These are phyloP conservation scores for Fusarium tanahbumbuense DNA, from an alignment of 2,329 filamentous ascomycete genomes.

Conservation along the genomic window DNA sequence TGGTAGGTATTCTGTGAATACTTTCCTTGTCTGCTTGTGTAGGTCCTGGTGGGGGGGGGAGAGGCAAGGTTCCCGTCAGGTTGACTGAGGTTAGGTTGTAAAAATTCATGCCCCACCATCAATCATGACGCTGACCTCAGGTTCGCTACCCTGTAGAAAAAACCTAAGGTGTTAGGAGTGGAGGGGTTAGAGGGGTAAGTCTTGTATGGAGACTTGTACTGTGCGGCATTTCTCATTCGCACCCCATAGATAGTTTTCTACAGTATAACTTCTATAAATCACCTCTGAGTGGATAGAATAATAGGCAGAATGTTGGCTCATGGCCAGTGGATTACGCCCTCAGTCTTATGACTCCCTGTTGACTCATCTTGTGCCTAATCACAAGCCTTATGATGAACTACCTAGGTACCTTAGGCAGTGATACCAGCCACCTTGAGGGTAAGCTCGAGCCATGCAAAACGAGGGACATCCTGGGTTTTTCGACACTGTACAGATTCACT, in stretches of 20 bases:
- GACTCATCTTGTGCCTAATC: conserved; percentile 2
- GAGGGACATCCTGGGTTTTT: conserved; percentile 18
- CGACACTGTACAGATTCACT: conserved; percentile 42
- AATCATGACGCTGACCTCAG: conserved; percentile 48
- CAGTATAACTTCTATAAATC: background rate
- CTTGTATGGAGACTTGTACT: conserved; percentile 1
- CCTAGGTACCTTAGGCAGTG: conserved; percentile 2
- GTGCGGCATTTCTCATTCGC: conserved; percentile 6
- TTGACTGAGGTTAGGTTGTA: conserved; percentile 45
- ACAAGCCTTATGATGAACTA: conserved; percentile 18
- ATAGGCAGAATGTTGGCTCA: background rate
- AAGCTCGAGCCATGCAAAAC: conserved; percentile 33
- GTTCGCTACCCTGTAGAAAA: conserved; percentile 6
- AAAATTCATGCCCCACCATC: conserved; percentile 57
- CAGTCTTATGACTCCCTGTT: conserved; percentile 2
- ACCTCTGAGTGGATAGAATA: background rate
- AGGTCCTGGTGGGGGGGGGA: conserved; percentile 43
- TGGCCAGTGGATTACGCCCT: background rate
- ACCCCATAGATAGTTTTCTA: background rate
- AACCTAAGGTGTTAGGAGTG: conserved; percentile 12
- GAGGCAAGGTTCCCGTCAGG: conserved; percentile 23
- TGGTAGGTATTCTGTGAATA: conserved; percentile 41
- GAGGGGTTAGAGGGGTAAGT: conserved; percentile 41
- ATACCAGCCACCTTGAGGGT: conserved; percentile 19
- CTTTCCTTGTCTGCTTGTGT: conserved; percentile 27